Conservation (phyloP, 1,284 basidiomycete genomes). For the Xerocomus minutiporus region DNA sequence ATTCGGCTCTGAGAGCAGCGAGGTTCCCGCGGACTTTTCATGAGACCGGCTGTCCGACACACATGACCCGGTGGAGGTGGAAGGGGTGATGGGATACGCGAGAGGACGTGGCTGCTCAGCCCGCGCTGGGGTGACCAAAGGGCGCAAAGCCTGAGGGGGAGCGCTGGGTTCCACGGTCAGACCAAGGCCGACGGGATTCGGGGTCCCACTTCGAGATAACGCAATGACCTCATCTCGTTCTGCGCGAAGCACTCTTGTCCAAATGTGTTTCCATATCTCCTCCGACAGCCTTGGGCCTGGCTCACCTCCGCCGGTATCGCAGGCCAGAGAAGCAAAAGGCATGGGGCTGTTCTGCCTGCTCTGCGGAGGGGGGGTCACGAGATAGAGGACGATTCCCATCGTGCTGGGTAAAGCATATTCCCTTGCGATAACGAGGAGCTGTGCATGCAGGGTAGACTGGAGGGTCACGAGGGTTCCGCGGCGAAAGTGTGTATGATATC, state of each 20-base stretch:
- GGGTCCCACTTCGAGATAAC: conserved; percentile 38
- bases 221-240: conserved; percentile 55
- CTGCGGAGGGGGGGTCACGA: conserved; percentile 47
- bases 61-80: conserved; percentile 52
- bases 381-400: conserved; percentile 70
- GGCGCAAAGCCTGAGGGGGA: conserved; percentile 41
- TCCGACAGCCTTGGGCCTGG: conserved; percentile 77
- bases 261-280: conserved; percentile 78
- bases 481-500: conserved; percentile 74
- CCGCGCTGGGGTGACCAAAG: conserved; percentile 43
- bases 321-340: conserved; percentile 13
- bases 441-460: conserved; percentile 64
- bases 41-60: conserved; percentile 43
- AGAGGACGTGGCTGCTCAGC: conserved; percentile 33
- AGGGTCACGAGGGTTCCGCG: conserved; percentile 72
- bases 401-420: conserved; percentile 84
- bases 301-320: conserved; percentile 41
- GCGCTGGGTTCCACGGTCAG: conserved; percentile 35
- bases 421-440: conserved; percentile 75
- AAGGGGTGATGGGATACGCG: conserved; percentile 43
- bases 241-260: conserved; percentile 62
- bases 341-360: conserved; percentile 13
- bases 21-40: conserved; percentile 44
- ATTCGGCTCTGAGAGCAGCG: conserved; percentile 44
- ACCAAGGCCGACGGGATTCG: conserved; percentile 42